Conservation (phyloP, 2,329 filamentous ascomycete genomes). For the Fusarium foetens region DNA sequence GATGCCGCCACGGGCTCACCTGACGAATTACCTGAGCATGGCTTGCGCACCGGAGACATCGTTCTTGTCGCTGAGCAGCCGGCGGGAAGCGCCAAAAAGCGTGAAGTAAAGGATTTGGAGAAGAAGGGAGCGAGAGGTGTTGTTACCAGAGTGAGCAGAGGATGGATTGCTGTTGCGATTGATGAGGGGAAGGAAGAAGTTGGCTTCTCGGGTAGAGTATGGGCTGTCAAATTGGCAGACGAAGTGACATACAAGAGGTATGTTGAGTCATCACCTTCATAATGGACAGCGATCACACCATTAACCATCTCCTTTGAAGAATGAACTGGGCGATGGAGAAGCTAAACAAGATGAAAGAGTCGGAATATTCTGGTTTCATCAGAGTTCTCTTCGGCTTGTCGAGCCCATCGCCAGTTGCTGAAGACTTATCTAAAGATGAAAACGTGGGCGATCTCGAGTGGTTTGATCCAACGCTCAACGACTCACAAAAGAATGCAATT, state of each 20-base stretch:
- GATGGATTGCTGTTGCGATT: slow-evolving; percentile 72
- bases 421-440: slow-evolving; percentile 55
- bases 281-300: neutral
- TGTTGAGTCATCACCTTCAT: slow-evolving; percentile 2
- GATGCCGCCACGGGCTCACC: slow-evolving; percentile 73
- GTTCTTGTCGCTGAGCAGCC: slow-evolving; percentile 81
- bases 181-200: slow-evolving; percentile 69
- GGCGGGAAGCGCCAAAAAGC: slow-evolving; percentile 75
- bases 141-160: slow-evolving; percentile 70
- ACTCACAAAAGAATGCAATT: slow-evolving; percentile 74
- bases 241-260: slow-evolving; percentile 72
- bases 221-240: slow-evolving; percentile 74
- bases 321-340: slow-evolving; percentile 73
- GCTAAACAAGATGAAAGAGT: slow-evolving; percentile 66
- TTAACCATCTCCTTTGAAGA: slow-evolving; percentile 46
- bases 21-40: slow-evolving; percentile 75
- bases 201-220: slow-evolving; percentile 61
- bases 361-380: slow-evolving; percentile 69
- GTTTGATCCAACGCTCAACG: slow-evolving; percentile 71
- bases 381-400: slow-evolving; percentile 71
- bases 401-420: slow-evolving; percentile 60
- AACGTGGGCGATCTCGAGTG: slow-evolving; percentile 63
- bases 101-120: slow-evolving; percentile 76
- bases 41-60: slow-evolving; percentile 80
- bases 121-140: slow-evolving; percentile 76